Conservation (phyloP, 2,329 filamentous ascomycete species). For the Echinosphaeria canescens region DNA sequence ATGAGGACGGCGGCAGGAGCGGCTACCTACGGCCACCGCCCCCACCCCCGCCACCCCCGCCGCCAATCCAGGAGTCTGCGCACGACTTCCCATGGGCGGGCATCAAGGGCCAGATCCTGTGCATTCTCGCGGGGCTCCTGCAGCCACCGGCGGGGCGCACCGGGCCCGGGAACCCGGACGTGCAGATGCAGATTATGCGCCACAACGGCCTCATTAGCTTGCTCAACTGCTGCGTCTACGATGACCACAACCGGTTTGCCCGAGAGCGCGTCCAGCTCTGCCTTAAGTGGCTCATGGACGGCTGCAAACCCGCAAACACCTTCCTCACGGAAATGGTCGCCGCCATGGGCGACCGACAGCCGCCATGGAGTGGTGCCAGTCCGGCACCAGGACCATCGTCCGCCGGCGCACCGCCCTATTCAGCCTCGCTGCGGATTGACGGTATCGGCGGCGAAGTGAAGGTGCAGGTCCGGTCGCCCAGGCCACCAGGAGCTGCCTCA, state of each 20-base stretch:
- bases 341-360: conserved; percentile 6
- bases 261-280: conserved; percentile 80
- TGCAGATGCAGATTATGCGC: conserved; percentile 72
- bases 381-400: background rate
- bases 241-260: conserved; percentile 86
- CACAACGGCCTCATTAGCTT: conserved; percentile 75
- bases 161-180: conserved; percentile 44
- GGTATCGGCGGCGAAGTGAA: conserved; percentile 33
- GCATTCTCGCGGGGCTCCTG: conserved; percentile 72
- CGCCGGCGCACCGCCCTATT: background rate
- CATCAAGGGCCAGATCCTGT: conserved; percentile 80
- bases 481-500: no score
- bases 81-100: conserved; percentile 46
- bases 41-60: conserved; percentile 19
- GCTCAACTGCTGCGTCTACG: conserved; percentile 74
- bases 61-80: conserved; percentile 37
- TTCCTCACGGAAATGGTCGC: conserved; percentile 43
- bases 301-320: conserved; percentile 49
- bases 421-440: conserved; percentile 21
- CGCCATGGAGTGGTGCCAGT: background rate
- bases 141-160: conserved; percentile 51
- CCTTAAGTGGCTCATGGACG: conserved; percentile 64
- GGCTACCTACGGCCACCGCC: no score
- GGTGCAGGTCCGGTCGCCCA: conserved; percentile 22
- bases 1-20: conserved; percentile 10